Conservation (phyloP, 2,329 filamentous ascomycete species). For the Exophiala sp. region DNA sequence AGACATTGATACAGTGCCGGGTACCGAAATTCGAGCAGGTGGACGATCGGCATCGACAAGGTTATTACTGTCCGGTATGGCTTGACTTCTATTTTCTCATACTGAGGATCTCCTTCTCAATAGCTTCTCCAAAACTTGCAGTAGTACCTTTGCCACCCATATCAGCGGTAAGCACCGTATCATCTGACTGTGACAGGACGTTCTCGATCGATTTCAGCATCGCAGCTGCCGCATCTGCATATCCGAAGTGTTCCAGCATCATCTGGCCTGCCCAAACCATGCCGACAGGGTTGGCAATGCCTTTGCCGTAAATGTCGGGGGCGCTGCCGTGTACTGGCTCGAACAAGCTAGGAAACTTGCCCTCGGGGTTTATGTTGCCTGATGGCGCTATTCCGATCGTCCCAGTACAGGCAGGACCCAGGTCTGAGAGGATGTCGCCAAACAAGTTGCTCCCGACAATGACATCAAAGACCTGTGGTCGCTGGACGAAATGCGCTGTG, state of each 20-base stretch:
- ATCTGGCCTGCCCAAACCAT: constrained; percentile 95
- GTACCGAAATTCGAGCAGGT: too few relatives aligned
- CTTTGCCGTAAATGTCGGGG: constrained; percentile 94
- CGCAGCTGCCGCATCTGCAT: constrained; percentile 74
- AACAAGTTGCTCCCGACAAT: constrained; percentile 97
- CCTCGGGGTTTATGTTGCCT: constrained; percentile 72
- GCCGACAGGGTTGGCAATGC: constrained; percentile 93
- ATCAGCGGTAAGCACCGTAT: constrained; percentile 91
- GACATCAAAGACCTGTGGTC: constrained; percentile 94
- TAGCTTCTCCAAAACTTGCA: constrained; percentile 84
- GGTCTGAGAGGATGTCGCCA: constrained; percentile 98
- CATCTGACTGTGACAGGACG: constrained; percentile 73
- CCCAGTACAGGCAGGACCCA: constrained; percentile 97
- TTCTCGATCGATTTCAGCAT: constrained; percentile 95
- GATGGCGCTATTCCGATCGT: constrained; percentile 96
- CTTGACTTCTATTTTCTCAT: neutral
- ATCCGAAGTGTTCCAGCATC: constrained; percentile 99
- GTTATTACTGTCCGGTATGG: neutral
- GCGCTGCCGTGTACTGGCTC: constrained; percentile 98
- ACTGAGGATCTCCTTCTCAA: constrained; percentile 54
- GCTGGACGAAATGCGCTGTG: constrained; percentile 96
- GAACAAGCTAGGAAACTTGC: constrained; percentile 99
- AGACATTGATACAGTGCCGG: too few relatives aligned
- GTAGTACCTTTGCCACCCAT: constrained; percentile 95
- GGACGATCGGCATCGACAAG: too few relatives aligned